Base-by-base conservation (phyloP, 2,329 filamentous ascomycete species). In the Chaetothyriales sp. region DNA sequence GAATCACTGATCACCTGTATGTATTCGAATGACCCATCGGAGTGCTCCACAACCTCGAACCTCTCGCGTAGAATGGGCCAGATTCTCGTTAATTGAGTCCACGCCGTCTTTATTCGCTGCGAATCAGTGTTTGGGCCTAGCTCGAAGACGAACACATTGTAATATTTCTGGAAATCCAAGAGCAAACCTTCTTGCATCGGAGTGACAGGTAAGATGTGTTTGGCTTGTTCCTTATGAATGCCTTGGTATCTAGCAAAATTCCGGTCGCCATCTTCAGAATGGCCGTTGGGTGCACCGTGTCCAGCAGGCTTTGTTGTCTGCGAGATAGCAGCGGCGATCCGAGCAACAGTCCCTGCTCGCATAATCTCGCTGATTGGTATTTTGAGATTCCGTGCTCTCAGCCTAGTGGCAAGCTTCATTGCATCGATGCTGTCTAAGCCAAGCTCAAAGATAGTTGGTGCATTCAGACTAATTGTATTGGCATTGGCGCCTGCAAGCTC, bases 381-480 rank as follows among this genome's bases (percentile, higher is more conserved):
- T 0, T 69, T 63, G 18, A 92, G 69, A 0, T 75, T 77, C 4
- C 68, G 67, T 45, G 75, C 77, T 56, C 77, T 84, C 1, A 95
- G 72, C 50, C 81, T 77, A 0, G 87, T 82, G 0, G 86, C 84
- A 0, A 95, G 70, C 61, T 88, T 94, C 65, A 95, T 90, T 1
- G 85, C 78, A 66, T 95, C 89, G 53, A 95, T 94, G 62, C 89
- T 95, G 70, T 95, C 90, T 5, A 95, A 75, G 0, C 89, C 89
- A 29, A 95, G 75, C 59, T 90, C 82, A 43, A 94, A 82, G 9
- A 95, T 78, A 13, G 58, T 55, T 0, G 83, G 83, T 0, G 79
- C 80, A 5, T 72, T 67, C 49, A 78, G 76, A 1, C 69, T 65
- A 40, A 95, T 70, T 0, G 74, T 67, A 1, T 72, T 64, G 2